Percentiles rank a stretch among this genome's conserved stretches.
Evolutionary conservation across 2,329 filamentous ascomycete genomes (phyloP).

Genomic region (Volutella citrinella): DNA sequence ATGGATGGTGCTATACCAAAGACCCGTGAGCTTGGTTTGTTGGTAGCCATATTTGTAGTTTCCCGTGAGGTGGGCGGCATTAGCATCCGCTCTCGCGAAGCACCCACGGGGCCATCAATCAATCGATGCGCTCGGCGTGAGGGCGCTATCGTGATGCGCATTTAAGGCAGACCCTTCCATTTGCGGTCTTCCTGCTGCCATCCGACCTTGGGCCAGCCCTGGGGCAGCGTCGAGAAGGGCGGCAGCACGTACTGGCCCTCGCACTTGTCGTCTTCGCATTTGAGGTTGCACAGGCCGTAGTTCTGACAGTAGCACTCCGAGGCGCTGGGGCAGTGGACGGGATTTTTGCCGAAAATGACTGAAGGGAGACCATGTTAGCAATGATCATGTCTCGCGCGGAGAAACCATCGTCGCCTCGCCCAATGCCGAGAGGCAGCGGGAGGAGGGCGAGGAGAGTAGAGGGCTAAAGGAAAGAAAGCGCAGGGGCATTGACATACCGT

Average conservation of each 20-base stretch:
- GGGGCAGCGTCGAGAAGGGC: constrained; percentile 52
- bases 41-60: too few species aligned
- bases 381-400: too few species aligned
- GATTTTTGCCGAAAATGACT: constrained; percentile 58
- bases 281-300: constrained; percentile 56
- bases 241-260: constrained; percentile 58
- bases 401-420: too few species aligned
- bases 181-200: constrained; percentile 26
- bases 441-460: background rate
- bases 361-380: constrained; percentile 11
- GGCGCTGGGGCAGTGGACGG: constrained; percentile 59
- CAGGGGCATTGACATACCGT: constrained; percentile 44
- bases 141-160: too few species aligned
- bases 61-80: too few species aligned
- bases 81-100: too few species aligned
- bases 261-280: constrained; percentile 46
- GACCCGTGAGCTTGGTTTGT: too few species aligned
- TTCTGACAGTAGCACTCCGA: constrained; percentile 64
- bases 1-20: too few species aligned
- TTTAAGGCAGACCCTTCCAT: constrained; percentile 22
- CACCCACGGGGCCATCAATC: too few species aligned
- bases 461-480: background rate
- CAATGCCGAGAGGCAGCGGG: too few species aligned
- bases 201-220: constrained; percentile 53
- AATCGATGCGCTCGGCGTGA: too few species aligned